Base-by-base conservation (phyloP, 495 filamentous ascomycete genomes). In the Tricharina praecox region DNA sequence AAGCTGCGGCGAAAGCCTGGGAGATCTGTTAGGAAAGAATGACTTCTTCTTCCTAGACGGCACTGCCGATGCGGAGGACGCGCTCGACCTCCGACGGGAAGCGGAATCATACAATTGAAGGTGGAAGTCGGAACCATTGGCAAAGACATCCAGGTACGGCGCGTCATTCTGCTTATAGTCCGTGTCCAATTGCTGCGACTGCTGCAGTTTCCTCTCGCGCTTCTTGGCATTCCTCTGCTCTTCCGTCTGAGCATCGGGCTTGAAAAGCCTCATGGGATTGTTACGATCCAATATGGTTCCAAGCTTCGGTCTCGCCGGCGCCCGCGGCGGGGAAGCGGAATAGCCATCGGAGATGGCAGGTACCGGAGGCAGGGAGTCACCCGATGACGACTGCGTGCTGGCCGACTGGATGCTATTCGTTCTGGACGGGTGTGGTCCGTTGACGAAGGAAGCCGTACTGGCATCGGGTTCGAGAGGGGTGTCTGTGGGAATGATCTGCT, bases 221-320 rank as follows among this genome's bases (percentile, higher is more conserved):
- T 43, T 57, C 5, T 36, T 11, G 1, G 33, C 45, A 8, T 49
- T 25, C n/a, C 55, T 50, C 13, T 32, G 37, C 23, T 49, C 50
- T 25, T 49, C 40, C 3, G 45, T 39, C 35, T 57, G 58, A 0
- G 37, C 37, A 8, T 57, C 43, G 0, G 53, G 26, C 20, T 50
- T 60, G 35, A 40, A 61, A 1, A 61, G 40, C 18, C 54, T 24
- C 19, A 49, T 49, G 18, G 33, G 45, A 43, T 61, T 52, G 28
- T 49, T 50, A 10, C 51, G 50, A 32, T 61, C 53, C 23, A 58
- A 48, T n/a, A 61, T 61, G 11, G 50, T 52, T 2, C 53, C 58
- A 7, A 44, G 3, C 50, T 34, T 48, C 20, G 41, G 45, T 13
- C 20, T 34, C 18, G 25, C 15, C 19, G 48, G 36, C 23, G 20